A percentile compares a stretch with the other conserved stretches of the same genome.
Conservation (phyloP, 257 asterid genomes). For the Osmanthus fragrans region DNA sequence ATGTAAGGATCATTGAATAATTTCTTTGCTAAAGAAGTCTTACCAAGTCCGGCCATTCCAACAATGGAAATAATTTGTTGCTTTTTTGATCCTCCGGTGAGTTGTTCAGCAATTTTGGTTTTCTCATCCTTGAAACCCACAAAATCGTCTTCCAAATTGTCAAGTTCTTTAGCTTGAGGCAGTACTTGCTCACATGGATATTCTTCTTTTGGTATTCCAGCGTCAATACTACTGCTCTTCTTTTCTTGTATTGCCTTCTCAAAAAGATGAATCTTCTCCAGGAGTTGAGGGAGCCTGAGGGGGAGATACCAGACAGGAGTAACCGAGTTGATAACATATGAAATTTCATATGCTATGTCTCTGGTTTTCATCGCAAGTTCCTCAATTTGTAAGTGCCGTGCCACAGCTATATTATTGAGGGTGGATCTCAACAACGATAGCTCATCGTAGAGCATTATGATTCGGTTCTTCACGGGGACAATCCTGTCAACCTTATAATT, state of each 20-base stretch:
- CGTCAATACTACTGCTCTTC: not conserved
- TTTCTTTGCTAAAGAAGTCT: slow-evolving; percentile 36
- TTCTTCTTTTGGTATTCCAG: not conserved
- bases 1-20: slow-evolving; percentile 19
- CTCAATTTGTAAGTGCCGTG: not conserved
- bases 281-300: slow-evolving; percentile 11
- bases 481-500: slow-evolving; percentile 12
- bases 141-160: slow-evolving; percentile 1
- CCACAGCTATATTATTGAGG: not conserved
- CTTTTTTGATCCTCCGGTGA: not conserved
- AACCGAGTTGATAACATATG: slow-evolving; percentile 18
- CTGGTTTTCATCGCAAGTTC: not conserved
- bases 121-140: slow-evolving; percentile 22
- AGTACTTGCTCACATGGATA: not conserved
- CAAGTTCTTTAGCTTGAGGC: not conserved
- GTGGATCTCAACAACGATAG: slow-evolving; percentile 9
- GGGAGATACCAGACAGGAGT: slow-evolving; percentile 18
- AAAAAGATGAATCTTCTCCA: slow-evolving; percentile 7
- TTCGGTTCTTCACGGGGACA: not conserved
- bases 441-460: slow-evolving; percentile 10
- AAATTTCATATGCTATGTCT: slow-evolving; percentile 28
- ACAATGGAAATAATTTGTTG: slow-evolving; percentile 24
- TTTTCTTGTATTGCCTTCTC: slow-evolving; percentile 8
- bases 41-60: slow-evolving; percentile 39
- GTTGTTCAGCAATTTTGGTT: not conserved